Evolutionary conservation across 2,329 filamentous ascomycete genomes (phyloP).

Genomic region (Polychaeton citri): DNA sequence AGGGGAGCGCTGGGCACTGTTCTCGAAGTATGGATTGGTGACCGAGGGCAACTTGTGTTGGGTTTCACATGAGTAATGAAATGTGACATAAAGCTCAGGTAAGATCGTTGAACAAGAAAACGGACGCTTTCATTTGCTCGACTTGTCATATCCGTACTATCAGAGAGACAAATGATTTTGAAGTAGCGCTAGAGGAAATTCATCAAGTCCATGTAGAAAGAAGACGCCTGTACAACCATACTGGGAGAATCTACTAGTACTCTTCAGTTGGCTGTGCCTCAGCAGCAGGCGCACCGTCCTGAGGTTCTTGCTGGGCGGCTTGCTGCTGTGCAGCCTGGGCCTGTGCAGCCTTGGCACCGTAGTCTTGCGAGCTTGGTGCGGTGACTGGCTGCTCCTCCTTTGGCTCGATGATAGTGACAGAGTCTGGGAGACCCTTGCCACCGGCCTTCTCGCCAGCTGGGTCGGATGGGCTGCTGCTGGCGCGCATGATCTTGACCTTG

Average conservation of each 20-base stretch:
- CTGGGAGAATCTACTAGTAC: neutral
- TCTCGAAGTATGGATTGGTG: too few relatives aligned
- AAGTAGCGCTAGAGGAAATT: too few relatives aligned
- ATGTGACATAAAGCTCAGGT: too few relatives aligned
- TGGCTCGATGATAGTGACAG: slow-evolving; percentile 98
- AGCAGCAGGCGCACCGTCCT: slow-evolving; percentile 9
- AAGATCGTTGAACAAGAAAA: too few relatives aligned
- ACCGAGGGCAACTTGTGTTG: too few relatives aligned
- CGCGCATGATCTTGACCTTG: slow-evolving; percentile 99
- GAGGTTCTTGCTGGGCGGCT: slow-evolving; percentile 7
- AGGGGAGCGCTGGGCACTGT: too few relatives aligned
- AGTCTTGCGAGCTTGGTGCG: slow-evolving; percentile 95
- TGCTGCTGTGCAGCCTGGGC: slow-evolving; percentile 49
- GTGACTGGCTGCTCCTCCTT: slow-evolving; percentile 97
- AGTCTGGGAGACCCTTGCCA: slow-evolving; percentile 93
- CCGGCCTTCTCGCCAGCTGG: slow-evolving; percentile 98
- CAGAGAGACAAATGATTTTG: too few relatives aligned
- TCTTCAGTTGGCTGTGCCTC: slow-evolving; percentile 1
- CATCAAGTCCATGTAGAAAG: too few relatives aligned
- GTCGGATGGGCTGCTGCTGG: slow-evolving; percentile 52
- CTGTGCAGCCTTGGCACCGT: slow-evolving; percentile 78
- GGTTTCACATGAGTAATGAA: too few relatives aligned
- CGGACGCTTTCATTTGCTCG: too few relatives aligned
- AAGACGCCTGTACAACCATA: too few relatives aligned
- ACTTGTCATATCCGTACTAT: too few relatives aligned